These are phyloP conservation scores for Candida sp. DNA, from an alignment of 1,139 yeast species.

Conservation along the genomic window DNA sequence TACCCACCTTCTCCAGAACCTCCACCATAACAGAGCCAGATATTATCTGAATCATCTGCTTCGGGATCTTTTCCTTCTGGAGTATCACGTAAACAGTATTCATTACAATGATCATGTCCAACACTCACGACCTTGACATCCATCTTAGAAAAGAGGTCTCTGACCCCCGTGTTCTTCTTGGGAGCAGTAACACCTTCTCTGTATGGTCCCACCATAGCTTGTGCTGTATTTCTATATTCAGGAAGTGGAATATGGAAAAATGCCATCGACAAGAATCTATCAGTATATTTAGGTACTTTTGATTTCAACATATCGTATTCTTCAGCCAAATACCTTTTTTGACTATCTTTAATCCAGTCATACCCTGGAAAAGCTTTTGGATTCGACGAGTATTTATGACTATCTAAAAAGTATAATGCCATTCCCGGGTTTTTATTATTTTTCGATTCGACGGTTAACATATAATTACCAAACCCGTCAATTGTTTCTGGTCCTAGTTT, in stretches of 20 bases:
- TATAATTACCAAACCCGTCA: slow-evolving; percentile 81
- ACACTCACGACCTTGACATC: slow-evolving; percentile 75
- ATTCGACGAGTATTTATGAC: slow-evolving; percentile 67
- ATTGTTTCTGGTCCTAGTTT: slow-evolving; percentile 59
- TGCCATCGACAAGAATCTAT: slow-evolving; percentile 67
- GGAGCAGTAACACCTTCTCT: slow-evolving; percentile 84
- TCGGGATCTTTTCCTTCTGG: slow-evolving; percentile 16
- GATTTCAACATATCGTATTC: slow-evolving; percentile 30
- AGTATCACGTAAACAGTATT: slow-evolving; percentile 66
- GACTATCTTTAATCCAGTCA: slow-evolving; percentile 80
- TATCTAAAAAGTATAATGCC: slow-evolving; percentile 73
- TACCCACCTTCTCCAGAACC: slow-evolving; percentile 94
- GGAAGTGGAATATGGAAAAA: slow-evolving; percentile 93
- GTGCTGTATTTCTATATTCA: slow-evolving; percentile 59
- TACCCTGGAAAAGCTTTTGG: slow-evolving; percentile 74
- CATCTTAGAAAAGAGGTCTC: slow-evolving; percentile 51
- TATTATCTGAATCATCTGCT: slow-evolving; percentile 29
- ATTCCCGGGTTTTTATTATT: slow-evolving; percentile 44
- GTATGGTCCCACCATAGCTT: slow-evolving; percentile 52
- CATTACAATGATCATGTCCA: slow-evolving; percentile 96
- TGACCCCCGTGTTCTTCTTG: slow-evolving; percentile 59
- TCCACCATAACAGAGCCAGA: slow-evolving; percentile 95
- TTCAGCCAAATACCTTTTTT: slow-evolving; percentile 57
- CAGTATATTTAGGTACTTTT: slow-evolving; percentile 29
- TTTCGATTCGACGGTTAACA: slow-evolving; percentile 46